These are phyloP conservation scores for Plasmopara viticola DNA, from an alignment of 352 stramenopile species.

Conservation along the genomic window DNA sequence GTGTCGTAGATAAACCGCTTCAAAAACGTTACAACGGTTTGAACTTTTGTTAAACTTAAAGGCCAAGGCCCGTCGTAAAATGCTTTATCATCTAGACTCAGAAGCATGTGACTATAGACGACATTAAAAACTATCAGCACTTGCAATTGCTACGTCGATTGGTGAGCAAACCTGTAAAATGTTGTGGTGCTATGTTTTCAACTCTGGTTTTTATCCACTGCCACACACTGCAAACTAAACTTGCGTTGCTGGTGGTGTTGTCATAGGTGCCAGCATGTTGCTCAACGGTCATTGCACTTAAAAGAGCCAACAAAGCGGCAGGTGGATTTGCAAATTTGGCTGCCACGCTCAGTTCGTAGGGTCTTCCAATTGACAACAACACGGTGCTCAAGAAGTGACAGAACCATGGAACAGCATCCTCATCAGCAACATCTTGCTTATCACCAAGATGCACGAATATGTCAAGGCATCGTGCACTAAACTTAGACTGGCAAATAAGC, in stretches of 20 bases:
- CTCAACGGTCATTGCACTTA: constrained; percentile 46
- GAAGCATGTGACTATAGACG: constrained; percentile 57
- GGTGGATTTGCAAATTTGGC: constrained; percentile 42
- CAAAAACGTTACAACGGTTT: constrained; percentile 37
- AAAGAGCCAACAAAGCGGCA: constrained; percentile 35
- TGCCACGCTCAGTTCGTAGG: constrained; percentile 40
- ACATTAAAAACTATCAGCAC: constrained; percentile 58
- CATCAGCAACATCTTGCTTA: constrained; percentile 1
- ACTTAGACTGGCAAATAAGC: constrained; percentile 34
- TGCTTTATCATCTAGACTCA: constrained; percentile 61
- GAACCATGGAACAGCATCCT: constrained; percentile 25
- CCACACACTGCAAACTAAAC: constrained; percentile 36
- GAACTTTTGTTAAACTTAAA: constrained; percentile 36
- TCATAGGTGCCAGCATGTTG: constrained; percentile 5
- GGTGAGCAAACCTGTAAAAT: constrained; percentile 3
- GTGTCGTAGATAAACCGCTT: constrained; percentile 67
- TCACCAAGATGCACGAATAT: constrained; percentile 12
- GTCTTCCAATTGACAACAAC: constrained; percentile 32
- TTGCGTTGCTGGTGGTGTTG: constrained; percentile 4
- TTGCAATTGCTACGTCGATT: constrained; percentile 24
- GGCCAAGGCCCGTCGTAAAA: constrained; percentile 64
- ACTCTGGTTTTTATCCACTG: constrained; percentile 20
- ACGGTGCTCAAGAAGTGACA: constrained; percentile 37
- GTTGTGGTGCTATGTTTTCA: constrained; percentile 10
- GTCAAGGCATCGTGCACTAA: constrained; percentile 34